These are phyloP conservation scores for Zygosaccharomyces siamensis DNA, from an alignment of 805 yeast species.

Conservation along the genomic window DNA sequence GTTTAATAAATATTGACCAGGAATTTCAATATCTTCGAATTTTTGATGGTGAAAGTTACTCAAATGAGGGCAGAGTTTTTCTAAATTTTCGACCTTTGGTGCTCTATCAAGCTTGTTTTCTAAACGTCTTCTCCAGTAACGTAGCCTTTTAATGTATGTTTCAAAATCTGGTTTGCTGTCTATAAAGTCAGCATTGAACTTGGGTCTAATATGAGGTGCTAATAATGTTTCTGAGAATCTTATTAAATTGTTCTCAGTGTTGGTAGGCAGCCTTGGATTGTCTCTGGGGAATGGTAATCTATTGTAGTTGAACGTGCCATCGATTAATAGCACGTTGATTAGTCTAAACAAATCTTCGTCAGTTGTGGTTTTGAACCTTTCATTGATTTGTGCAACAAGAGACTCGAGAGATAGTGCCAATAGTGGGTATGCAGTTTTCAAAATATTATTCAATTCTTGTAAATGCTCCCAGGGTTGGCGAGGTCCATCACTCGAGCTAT, in stretches of 20 bases:
- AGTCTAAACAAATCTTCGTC: conserved; percentile 96
- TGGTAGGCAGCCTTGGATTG: conserved; percentile 82
- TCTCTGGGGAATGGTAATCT: conserved; percentile 82
- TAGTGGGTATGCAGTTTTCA: conserved; percentile 94
- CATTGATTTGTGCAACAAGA: conserved; percentile 89
- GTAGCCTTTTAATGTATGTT: conserved; percentile 71
- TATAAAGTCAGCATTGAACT: conserved; percentile 88
- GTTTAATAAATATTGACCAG: conserved; percentile 90
- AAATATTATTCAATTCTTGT: conserved; percentile 85
- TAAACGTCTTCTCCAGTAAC: conserved; percentile 88
- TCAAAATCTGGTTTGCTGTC: conserved; percentile 83
- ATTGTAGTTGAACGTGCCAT: conserved; percentile 86
- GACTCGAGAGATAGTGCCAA: conserved; percentile 91
- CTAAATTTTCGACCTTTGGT: conserved; percentile 73
- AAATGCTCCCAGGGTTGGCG: conserved; percentile 92
- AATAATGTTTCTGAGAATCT: conserved; percentile 90
- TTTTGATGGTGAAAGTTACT: conserved; percentile 97
- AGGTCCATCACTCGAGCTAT: conserved; percentile 22
- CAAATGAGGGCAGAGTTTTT: conserved; percentile 88
- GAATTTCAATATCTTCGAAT: conserved; percentile 95
- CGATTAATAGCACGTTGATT: conserved; percentile 86
- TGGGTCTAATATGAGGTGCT: conserved; percentile 82
- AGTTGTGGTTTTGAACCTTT: conserved; percentile 85
- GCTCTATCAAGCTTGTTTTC: conserved; percentile 89
- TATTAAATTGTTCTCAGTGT: conserved; percentile 82